Conservation (phyloP, 495 filamentous ascomycete genomes). For the Talaromyces borbonicus region DNA sequence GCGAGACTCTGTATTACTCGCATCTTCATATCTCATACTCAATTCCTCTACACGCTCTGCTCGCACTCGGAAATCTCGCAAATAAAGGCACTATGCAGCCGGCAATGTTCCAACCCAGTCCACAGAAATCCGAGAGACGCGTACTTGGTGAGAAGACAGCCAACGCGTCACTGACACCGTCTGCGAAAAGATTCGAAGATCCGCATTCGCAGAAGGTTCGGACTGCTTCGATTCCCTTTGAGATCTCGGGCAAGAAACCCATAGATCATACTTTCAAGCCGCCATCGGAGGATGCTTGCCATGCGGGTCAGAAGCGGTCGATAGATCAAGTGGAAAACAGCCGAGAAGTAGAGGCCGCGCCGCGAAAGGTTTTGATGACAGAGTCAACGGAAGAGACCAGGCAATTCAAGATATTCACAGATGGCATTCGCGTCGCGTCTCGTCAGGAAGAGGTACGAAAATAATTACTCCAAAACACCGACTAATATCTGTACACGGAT, state of each 20-base stretch:
- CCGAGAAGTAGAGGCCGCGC: background rate
- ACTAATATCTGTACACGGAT: background rate
- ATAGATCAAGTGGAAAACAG: constrained; percentile 27
- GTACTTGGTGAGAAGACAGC: constrained; percentile 35
- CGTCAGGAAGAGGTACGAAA: background rate
- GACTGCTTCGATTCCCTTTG: constrained; percentile 3
- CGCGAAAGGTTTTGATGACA: constrained; percentile 7
- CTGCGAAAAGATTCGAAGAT: constrained; percentile 14
- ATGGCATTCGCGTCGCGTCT: background rate
- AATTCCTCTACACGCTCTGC: background rate
- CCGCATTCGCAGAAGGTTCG: background rate
- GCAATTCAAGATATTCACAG: constrained; percentile 4
- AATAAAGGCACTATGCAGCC: constrained; percentile 17
- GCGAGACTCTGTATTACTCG: background rate
- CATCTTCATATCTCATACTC: background rate
- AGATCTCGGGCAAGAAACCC: background rate
- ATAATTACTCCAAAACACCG: too few species aligned
- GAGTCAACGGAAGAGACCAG: background rate
- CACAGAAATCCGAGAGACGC: constrained; percentile 33
- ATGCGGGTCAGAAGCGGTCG: constrained; percentile 34
- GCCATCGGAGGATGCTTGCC: constrained; percentile 15
- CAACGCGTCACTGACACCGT: constrained; percentile 39
- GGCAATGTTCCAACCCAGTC: constrained; percentile 22
- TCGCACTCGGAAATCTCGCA: background rate
- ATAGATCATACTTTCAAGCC: background rate